phyloP scores from a whole-genome alignment of 768 basidiomycete species.

The Mycena epipterygia region DNA sequence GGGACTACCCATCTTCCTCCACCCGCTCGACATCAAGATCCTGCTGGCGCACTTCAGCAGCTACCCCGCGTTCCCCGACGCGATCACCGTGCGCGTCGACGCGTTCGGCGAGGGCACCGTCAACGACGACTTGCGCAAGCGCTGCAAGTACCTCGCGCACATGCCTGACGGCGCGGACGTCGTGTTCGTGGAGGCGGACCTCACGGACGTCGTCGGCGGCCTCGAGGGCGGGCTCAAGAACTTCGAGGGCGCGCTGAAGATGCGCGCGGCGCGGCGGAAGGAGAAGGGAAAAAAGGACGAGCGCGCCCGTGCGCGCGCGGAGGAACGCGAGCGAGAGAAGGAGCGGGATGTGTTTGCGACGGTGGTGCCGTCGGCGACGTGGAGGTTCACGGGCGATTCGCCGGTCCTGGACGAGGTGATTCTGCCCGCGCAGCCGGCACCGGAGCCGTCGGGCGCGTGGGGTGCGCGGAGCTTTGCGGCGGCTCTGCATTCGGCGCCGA shows the following conservation, averaged over 20 bases:
- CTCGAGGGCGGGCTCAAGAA: slow-evolving; percentile 75
- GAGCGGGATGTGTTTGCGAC: slow-evolving; percentile 48
- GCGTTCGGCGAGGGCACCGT: slow-evolving; percentile 82
- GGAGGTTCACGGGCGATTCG: slow-evolving; percentile 40
- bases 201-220: slow-evolving; percentile 80
- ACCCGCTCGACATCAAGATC: slow-evolving; percentile 96
- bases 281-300: slow-evolving; percentile 92
- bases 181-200: slow-evolving; percentile 91
- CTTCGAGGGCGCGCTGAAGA: slow-evolving; percentile 87
- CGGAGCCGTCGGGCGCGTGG: slow-evolving; percentile 72
- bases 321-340: slow-evolving; percentile 81
- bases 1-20: slow-evolving; percentile 92
- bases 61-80: slow-evolving; percentile 88
- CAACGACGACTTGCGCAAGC: slow-evolving; percentile 93
- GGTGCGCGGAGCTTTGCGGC: slow-evolving; percentile 87
- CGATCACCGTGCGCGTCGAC: slow-evolving; percentile 85
- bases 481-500: slow-evolving; percentile 69
- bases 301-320: slow-evolving; percentile 81
- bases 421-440: slow-evolving; percentile 40
- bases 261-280: slow-evolving; percentile 78
- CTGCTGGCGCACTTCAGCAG: slow-evolving; percentile 85
- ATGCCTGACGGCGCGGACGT: slow-evolving; percentile 94
- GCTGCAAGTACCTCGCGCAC: slow-evolving; percentile 96
- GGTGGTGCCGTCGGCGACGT: slow-evolving; percentile 31
- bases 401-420: slow-evolving; percentile 43